A percentile compares a stretch with the other conserved stretches of the same genome.
Evolutionary conservation across 1,284 basidiomycete genomes (phyloP).

Genomic region (Trichosporon coremiiforme): DNA sequence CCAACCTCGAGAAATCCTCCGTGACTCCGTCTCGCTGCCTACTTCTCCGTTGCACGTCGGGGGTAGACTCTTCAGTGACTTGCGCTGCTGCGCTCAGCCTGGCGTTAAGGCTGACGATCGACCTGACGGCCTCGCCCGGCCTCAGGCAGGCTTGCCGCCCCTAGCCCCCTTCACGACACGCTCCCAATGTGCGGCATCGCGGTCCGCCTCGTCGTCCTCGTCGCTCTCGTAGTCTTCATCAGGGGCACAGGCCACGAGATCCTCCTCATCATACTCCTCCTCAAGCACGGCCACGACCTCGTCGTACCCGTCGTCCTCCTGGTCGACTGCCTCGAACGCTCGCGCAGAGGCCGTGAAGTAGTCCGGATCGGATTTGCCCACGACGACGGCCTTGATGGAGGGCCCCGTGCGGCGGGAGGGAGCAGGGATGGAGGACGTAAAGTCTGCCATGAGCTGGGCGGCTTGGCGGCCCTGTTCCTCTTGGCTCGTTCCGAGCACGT

Average conservation of each 20-base stretch:
- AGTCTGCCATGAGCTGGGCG: not conserved
- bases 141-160: not conserved
- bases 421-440: not conserved
- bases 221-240: constrained; percentile 1
- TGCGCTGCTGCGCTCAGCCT: too few species aligned
- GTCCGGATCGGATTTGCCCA: not conserved
- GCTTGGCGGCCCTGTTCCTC: not conserved
- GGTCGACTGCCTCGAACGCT: not conserved
- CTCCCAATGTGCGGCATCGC: not conserved
- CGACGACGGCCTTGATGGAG: not conserved
- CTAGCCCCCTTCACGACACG: not conserved
- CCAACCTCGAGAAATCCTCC: not conserved
- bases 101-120: too few species aligned
- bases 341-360: not conserved
- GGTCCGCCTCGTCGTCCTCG: constrained; percentile 9
- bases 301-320: not conserved
- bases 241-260: not conserved
- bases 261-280: constrained; percentile 8
- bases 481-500: not conserved
- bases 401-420: not conserved
- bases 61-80: too few species aligned
- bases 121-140: too few species aligned
- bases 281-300: not conserved
- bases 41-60: too few species aligned
- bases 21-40: not conserved